phyloP scores from a whole-genome alignment of 768 basidiomycete species.

The Boletus rubescentipes region DNA sequence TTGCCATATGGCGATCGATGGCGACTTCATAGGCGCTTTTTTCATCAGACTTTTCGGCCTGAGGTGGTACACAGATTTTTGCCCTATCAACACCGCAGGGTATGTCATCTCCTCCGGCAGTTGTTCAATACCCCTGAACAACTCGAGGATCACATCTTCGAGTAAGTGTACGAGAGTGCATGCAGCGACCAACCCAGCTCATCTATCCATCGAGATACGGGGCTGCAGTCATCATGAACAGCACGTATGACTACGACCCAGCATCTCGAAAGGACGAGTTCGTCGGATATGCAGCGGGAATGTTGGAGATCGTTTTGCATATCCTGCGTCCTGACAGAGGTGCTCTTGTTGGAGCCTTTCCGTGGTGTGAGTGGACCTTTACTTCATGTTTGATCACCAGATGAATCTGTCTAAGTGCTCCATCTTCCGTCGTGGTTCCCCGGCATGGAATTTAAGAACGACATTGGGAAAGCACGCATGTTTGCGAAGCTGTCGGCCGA shows the following conservation, averaged over 20 bases:
- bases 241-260: background rate
- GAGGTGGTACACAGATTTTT: background rate
- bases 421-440: slow-evolving; percentile 9
- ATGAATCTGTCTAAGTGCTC: background rate
- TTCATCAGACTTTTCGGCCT: background rate
- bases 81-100: background rate
- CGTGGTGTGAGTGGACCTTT: background rate
- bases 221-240: background rate
- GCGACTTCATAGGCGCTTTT: background rate
- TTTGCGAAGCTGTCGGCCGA: background rate
- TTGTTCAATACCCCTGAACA: background rate
- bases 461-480: background rate
- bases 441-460: slow-evolving; percentile 6
- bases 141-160: background rate
- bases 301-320: background rate
- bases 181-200: background rate
- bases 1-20: background rate
- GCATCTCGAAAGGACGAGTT: background rate
- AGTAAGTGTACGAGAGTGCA: background rate
- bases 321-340: background rate
- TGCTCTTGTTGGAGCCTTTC: background rate
- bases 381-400: background rate
- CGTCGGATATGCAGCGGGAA: background rate
- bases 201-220: background rate
- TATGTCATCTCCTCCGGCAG: background rate